A percentile compares a stretch with the other conserved stretches of the same genome.
Conservation (phyloP, 768 basidiomycete species). For the Aureoboletus auriporus region DNA sequence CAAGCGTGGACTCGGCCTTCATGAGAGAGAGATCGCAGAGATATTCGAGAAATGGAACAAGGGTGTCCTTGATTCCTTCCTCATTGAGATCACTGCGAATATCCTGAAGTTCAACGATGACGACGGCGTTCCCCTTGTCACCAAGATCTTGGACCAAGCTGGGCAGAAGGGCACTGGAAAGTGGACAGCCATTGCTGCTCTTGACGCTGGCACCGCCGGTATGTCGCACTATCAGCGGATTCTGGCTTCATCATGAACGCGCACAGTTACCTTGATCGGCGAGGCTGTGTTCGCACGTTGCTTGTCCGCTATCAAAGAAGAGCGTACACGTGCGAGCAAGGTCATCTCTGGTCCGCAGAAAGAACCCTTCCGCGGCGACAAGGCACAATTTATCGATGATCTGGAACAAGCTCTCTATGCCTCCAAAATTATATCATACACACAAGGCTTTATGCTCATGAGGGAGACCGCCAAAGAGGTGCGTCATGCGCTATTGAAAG, state of each 20-base stretch:
- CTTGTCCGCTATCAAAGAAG: conserved; percentile 94
- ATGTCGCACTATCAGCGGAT: conserved; percentile 21
- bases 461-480: conserved; percentile 95
- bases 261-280: conserved; percentile 91
- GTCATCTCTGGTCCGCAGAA: conserved; percentile 85
- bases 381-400: conserved; percentile 98
- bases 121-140: conserved; percentile 86
- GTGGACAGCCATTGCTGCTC: conserved; percentile 97
- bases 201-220: conserved; percentile 89
- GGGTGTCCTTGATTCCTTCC: conserved; percentile 98
- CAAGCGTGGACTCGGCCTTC: conserved; percentile 87
- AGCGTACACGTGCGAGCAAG: conserved; percentile 92
- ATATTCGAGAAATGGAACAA: conserved; percentile 97
- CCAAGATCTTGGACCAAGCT: conserved; percentile 93
- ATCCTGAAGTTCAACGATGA: conserved; percentile 97
- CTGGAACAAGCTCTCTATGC: conserved; percentile 99
- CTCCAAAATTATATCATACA: conserved; percentile 99
- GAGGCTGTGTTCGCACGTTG: conserved; percentile 99
- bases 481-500: conserved; percentile 9
- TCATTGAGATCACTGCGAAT: conserved; percentile 96
- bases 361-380: conserved; percentile 95
- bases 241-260: conserved; percentile 6
- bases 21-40: conserved; percentile 86
- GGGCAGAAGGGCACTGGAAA: conserved; percentile 99
- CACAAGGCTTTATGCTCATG: conserved; percentile 99